A percentile compares a stretch with the other conserved stretches of the same genome.
Evolutionary conservation across 345 rosid genomes (phyloP).

Genomic region (Lumnitzera racemosa): DNA sequence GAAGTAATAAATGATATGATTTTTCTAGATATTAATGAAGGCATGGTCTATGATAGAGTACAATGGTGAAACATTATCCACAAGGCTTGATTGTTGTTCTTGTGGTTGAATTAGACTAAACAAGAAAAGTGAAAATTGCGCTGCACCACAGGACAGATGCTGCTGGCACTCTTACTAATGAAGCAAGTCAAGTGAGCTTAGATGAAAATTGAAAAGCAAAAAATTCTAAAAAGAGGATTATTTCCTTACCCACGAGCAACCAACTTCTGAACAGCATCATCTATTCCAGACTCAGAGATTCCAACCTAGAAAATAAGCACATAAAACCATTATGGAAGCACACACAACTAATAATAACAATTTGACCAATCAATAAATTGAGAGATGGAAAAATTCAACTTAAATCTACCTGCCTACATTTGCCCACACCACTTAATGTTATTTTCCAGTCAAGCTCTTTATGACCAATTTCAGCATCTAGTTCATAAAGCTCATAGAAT

Average conservation of each 20-base stretch:
- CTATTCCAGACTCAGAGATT: slow-evolving; percentile 78
- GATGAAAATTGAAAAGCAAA: neutral
- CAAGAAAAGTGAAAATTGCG: slow-evolving; percentile 1
- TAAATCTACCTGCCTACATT: slow-evolving; percentile 84
- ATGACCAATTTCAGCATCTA: slow-evolving; percentile 95
- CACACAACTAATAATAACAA: neutral
- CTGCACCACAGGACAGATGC: no score
- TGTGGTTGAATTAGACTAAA: neutral
- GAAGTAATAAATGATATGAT: no score
- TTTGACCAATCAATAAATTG: neutral
- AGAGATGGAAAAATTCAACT: slow-evolving; percentile 1
- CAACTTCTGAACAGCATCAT: slow-evolving; percentile 83
- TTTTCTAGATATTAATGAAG: no score
- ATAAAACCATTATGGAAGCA: neutral
- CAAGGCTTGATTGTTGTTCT: no score
- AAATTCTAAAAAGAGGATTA: neutral
- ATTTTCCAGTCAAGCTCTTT: slow-evolving; percentile 95
- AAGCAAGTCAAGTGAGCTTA: neutral
- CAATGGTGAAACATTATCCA: no score
- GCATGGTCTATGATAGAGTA: no score
- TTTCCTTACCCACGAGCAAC: slow-evolving; percentile 81
- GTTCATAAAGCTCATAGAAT: slow-evolving; percentile 90
- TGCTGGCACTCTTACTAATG: no score
- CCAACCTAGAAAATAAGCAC: slow-evolving; percentile 52
- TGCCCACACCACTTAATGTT: slow-evolving; percentile 86